Conservation (phyloP, 148 eudicot genomes). For the Mesembryanthemum crystallinum region DNA sequence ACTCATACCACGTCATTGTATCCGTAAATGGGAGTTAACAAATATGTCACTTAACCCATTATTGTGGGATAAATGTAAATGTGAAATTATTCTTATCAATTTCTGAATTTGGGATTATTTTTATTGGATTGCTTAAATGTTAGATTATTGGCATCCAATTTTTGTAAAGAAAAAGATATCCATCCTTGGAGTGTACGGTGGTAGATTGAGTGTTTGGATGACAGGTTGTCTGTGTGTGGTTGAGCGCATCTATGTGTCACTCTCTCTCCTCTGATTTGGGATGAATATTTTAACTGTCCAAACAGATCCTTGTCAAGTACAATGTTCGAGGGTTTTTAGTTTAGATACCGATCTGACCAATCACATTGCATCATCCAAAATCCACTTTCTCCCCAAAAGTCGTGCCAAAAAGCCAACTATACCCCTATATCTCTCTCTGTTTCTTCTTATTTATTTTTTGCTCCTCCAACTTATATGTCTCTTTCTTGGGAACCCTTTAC, state of each 20-base stretch:
- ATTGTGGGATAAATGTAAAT: too few relatives aligned
- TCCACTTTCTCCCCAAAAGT: neutral
- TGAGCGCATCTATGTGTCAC: neutral
- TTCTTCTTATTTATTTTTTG: neutral
- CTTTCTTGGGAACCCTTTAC: neutral
- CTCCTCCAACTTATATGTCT: neutral
- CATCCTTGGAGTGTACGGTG: neutral
- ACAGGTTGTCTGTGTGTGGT: neutral
- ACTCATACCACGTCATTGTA: too few relatives aligned
- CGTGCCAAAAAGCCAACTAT: neutral
- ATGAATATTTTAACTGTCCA: neutral
- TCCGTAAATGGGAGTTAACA: too few relatives aligned
- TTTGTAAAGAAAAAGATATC: neutral
- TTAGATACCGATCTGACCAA: conserved; percentile 15
- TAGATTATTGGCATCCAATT: too few relatives aligned
- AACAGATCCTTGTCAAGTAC: conserved; percentile 17
- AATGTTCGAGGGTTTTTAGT: neutral
- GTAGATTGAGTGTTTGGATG: neutral
- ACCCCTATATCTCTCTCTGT: neutral
- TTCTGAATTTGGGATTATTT: too few relatives aligned
- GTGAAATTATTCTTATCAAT: too few relatives aligned
- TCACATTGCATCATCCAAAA: conserved; percentile 6
- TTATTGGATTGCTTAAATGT: too few relatives aligned
- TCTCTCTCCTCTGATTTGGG: conserved; percentile 1
- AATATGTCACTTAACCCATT: too few relatives aligned